Base-by-base conservation (phyloP, 108 stramenopile genomes). In the Discostella stelligeroides region DNA sequence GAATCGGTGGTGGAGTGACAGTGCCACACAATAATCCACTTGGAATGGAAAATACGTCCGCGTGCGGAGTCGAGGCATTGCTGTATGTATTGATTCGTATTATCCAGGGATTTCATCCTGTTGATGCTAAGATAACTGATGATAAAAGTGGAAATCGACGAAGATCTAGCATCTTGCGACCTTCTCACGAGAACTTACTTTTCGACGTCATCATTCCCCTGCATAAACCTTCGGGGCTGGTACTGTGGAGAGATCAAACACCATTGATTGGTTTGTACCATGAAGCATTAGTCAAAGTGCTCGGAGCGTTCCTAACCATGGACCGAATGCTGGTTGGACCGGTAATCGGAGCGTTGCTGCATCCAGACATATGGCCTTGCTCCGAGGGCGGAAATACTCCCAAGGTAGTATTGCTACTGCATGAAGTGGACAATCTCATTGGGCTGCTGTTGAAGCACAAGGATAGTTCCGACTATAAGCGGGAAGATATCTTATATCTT, bases 221-320 rank as follows among this genome's bases (percentile, higher is more conserved):
- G 38, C 92, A 93, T 83, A 61, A 79, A 68, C 88, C 92, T 11
- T 82, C 79, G 65, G 83, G 88, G 23, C 86, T 94, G 89, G 88
- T 91, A 0, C 72, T 94, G 40, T 94, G 92, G 92, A 63, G 92
- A 60, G 92, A 94, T 73, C 92, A 94, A 73, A 88, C 82, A 0
- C 78, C 88, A 7, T 51, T 94, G 23, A 60, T 94, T 42, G 84
- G 82, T 12, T 54, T 94, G 18, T 94, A 94, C 66, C 92, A 94
- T 63, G 89, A 94, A 68, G 68, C 86, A 0, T 51, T 94, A 20
- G 85, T 86, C 5, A 85, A 87, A 63, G 86, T 85, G 63, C 85
- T 91, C 4, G 89, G 87, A 5, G 66, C 69, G 20, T 23, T 94
- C 10, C 24, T 94, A 9, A 46, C 18, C 30, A 45, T 54, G 29